Evolutionary conservation across 495 filamentous ascomycete genomes (phyloP), one percentile per base, ranked within the genome.

Genomic region (Penicillium lagena): DNA sequence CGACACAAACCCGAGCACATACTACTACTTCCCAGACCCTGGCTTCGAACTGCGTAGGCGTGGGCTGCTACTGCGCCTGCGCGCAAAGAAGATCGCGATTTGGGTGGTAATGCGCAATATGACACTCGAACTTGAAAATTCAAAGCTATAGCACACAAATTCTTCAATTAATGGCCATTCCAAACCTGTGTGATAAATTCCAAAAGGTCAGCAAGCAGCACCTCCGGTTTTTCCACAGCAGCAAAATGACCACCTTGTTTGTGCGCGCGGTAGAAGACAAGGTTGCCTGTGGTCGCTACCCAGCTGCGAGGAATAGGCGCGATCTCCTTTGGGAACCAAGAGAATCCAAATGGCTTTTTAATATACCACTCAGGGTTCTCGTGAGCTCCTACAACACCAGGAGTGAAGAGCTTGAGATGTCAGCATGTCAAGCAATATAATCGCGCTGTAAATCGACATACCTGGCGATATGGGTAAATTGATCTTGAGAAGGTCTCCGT

Each of bases 171-270:
- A n/a, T n/a, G n/a, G n/a, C 37, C 45, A 12, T 55, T 55, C 64
- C 63, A 70, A 2, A 68, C 64, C 47, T 76, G 63, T 9, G 59
- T 40, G 10, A 79, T 60, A 55, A 83, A 88, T 12, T 75, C 72
- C 10, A 70, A 66, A 5, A 87, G 43, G 58, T 87, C 84, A 12
- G 64, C 47, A 30, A 79, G 63, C 37, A 86, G 58, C 17, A 54
- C 54, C 37, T 63, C 60, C 1, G 82, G 82, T 32, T 68, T 45
- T 57, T 86, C 78, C 37, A 83, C 51, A 13, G 76, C 77, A 1
- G 80, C 78, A 50, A 85, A 85, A 62, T 85, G 82, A 0, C 82
- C 81, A 17, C 84, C 81, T 67, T 73, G 30, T 11, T 65, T 44
- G 46, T 82, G 71, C 39, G 71, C 48, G 9, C 52, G 47, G 47